Percentiles rank a stretch among this genome's conserved stretches.
These are phyloP conservation scores for Marasmius fiardii DNA, from an alignment of 1,284 basidiomycete genomes.

Conservation along the genomic window DNA sequence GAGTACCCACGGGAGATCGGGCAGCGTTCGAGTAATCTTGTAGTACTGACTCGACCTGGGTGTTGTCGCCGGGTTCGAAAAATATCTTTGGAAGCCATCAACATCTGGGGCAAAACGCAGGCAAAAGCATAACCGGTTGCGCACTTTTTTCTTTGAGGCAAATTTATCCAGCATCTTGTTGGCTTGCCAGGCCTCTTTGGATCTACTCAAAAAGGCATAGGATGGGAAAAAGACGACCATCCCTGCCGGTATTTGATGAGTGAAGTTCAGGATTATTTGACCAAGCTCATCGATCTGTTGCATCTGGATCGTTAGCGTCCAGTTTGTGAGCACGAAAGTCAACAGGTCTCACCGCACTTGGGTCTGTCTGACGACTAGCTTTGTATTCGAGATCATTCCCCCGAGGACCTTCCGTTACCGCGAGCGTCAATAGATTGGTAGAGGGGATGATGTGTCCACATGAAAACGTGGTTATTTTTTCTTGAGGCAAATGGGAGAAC, in stretches of 20 bases:
- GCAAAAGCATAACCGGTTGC: not conserved
- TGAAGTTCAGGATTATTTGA: conserved; percentile 77
- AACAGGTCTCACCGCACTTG: conserved; percentile 48
- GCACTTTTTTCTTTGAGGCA: conserved; percentile 67
- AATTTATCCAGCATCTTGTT: conserved; percentile 64
- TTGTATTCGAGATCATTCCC: conserved; percentile 83
- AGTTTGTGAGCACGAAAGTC: not conserved
- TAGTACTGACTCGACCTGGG: conserved; percentile 76
- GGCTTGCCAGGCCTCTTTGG: conserved; percentile 67
- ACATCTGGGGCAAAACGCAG: not conserved
- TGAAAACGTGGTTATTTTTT: conserved; percentile 76
- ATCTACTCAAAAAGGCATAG: conserved; percentile 77
- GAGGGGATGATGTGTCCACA: conserved; percentile 93
- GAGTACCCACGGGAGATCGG: conserved; percentile 30
- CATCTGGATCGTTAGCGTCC: not conserved
- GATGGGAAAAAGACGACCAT: conserved; percentile 95
- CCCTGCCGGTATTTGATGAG: conserved; percentile 79
- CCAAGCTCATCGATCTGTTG: conserved; percentile 85
- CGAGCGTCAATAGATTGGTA: conserved; percentile 76
- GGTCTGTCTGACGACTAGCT: conserved; percentile 73
- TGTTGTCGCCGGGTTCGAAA: conserved; percentile 80
- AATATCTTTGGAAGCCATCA: conserved; percentile 58
- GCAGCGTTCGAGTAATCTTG: conserved; percentile 73
- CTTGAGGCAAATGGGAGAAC: conserved; percentile 63
- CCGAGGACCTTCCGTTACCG: conserved; percentile 76